These are phyloP conservation scores for Aspergillus saccharolyticus DNA, from an alignment of 495 filamentous ascomycete species.

Conservation along the genomic window DNA sequence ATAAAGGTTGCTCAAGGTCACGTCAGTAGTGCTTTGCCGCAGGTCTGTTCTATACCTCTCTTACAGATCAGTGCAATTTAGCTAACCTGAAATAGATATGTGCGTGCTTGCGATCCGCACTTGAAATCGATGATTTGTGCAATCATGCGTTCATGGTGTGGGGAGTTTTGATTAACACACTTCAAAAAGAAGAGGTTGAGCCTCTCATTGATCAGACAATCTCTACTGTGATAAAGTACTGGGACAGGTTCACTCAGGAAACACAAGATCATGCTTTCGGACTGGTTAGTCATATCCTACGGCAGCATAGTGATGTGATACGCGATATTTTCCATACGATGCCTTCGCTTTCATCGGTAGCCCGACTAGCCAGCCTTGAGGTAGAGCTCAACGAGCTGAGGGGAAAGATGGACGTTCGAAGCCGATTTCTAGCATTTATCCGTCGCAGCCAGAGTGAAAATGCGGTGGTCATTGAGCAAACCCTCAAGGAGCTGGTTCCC, in stretches of 20 bases:
- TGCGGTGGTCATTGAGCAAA: slow-evolving; percentile 71
- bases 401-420: slow-evolving; percentile 52
- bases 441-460: slow-evolving; percentile 76
- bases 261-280: slow-evolving; percentile 53
- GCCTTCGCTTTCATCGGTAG: slow-evolving; percentile 72
- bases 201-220: slow-evolving; percentile 80
- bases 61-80: not conserved
- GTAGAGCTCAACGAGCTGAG: slow-evolving; percentile 58
- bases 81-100: slow-evolving; percentile 54
- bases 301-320: slow-evolving; percentile 54
- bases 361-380: slow-evolving; percentile 60
- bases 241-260: slow-evolving; percentile 58
- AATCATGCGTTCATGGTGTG: slow-evolving; percentile 78
- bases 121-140: slow-evolving; percentile 66
- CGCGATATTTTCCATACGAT: slow-evolving; percentile 62
- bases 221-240: slow-evolving; percentile 76
- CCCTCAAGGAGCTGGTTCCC: slow-evolving; percentile 66
- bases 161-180: slow-evolving; percentile 65
- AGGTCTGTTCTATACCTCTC: slow-evolving; percentile 47
- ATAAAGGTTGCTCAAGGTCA: slow-evolving; percentile 64
- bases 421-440: slow-evolving; percentile 63
- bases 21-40: slow-evolving; percentile 74
- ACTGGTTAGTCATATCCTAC: slow-evolving; percentile 61
- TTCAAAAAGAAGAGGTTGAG: slow-evolving; percentile 74
- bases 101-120: slow-evolving; percentile 79